phyloP scores from a whole-genome alignment of 1,284 basidiomycete species.

The Tilletia walkeri region DNA sequence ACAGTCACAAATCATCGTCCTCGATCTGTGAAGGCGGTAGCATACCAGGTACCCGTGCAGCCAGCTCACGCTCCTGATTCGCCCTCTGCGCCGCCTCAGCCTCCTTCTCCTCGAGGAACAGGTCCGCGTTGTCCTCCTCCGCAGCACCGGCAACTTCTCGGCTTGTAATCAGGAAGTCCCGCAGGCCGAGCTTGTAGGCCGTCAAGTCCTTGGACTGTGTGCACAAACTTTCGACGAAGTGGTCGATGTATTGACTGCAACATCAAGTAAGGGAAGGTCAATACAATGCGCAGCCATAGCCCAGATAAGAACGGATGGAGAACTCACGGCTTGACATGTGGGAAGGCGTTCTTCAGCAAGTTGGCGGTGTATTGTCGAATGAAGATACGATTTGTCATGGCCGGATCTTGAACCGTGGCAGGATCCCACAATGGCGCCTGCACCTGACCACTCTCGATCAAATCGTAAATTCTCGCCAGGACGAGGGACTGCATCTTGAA shows the following conservation, averaged over 20 bases:
- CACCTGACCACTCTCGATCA: constrained; percentile 80
- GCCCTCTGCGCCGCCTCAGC: constrained; percentile 70
- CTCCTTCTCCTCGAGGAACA: constrained; percentile 94
- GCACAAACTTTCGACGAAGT: constrained; percentile 70
- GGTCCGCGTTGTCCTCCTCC: constrained; percentile 71
- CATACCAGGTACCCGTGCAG: constrained; percentile 96
- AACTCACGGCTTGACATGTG: constrained; percentile 69
- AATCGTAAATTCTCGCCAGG: constrained; percentile 86
- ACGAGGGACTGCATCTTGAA: constrained; percentile 56
- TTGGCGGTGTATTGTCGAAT: constrained; percentile 85
- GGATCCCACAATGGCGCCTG: constrained; percentile 84
- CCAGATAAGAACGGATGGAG: not conserved
- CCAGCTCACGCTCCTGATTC: constrained; percentile 78
- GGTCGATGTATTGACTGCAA: constrained; percentile 55
- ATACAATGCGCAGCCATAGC: not conserved
- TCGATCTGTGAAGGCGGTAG: constrained; percentile 92
- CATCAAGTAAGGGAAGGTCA: not conserved
- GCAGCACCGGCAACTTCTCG: constrained; percentile 59
- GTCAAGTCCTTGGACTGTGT: constrained; percentile 80
- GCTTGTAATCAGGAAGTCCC: constrained; percentile 65
- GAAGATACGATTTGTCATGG: constrained; percentile 77
- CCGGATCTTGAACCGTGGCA: constrained; percentile 67
- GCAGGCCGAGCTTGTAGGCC: constrained; percentile 79
- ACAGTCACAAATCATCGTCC: constrained; percentile 67
- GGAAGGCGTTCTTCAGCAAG: constrained; percentile 81